Conservation (phyloP, 2,329 filamentous ascomycete species). For the Colletotrichum camelliae region DNA sequence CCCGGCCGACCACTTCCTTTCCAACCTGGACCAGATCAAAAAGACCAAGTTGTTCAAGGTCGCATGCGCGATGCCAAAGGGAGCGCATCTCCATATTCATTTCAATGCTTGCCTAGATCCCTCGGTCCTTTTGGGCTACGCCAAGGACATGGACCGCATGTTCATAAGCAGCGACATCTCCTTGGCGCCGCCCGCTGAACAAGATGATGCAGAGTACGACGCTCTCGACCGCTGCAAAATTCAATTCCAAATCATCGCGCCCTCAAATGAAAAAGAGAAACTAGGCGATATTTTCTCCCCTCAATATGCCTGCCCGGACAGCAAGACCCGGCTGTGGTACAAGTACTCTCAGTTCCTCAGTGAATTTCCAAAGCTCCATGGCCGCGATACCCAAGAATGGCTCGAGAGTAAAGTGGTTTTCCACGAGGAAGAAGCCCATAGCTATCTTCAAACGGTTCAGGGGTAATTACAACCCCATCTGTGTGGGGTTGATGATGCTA, state of each 20-base stretch:
- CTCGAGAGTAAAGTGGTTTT: slow-evolving; percentile 68
- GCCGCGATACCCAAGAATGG: slow-evolving; percentile 52
- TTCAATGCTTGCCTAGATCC: slow-evolving; percentile 78
- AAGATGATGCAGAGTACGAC: background rate
- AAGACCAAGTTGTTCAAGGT: slow-evolving; percentile 63
- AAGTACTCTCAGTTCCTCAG: slow-evolving; percentile 44
- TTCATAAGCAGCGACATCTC: slow-evolving; percentile 68
- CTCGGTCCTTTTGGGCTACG: slow-evolving; percentile 60
- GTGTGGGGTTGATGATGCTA: background rate
- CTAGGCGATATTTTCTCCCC: slow-evolving; percentile 54
- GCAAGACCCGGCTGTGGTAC: slow-evolving; percentile 45
- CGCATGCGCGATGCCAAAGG: slow-evolving; percentile 69
- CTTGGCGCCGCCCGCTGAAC: slow-evolving; percentile 33
- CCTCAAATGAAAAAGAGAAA: slow-evolving; percentile 30
- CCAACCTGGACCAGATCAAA: slow-evolving; percentile 58
- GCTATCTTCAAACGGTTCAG: slow-evolving; percentile 50
- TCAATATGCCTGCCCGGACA: slow-evolving; percentile 41
- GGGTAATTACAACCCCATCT: slow-evolving; percentile 49
- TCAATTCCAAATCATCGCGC: slow-evolving; percentile 55
- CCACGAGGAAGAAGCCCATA: slow-evolving; percentile 63
- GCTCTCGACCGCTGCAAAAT: slow-evolving; percentile 55
- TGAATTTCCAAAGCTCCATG: slow-evolving; percentile 35
- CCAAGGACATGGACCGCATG: slow-evolving; percentile 66
- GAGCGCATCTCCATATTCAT: slow-evolving; percentile 75
- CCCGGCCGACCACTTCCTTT: slow-evolving; percentile 63